Base-by-base conservation (phyloP, 805 yeast species). In the Yarrowia sp. region DNA sequence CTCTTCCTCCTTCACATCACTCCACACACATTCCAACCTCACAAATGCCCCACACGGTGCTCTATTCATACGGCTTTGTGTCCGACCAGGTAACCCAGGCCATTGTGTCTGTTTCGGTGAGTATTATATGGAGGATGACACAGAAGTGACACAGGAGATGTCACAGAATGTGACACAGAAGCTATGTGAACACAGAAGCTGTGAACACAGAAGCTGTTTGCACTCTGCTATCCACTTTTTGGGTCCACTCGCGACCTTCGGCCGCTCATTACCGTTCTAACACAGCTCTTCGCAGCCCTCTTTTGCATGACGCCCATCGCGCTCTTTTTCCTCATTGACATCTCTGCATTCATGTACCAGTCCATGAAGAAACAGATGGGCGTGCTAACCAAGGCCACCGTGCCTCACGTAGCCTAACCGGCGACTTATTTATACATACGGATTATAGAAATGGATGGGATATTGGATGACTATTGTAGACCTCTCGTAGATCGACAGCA, bases 321-420 rank as follows among this genome's bases (percentile, higher is more conserved):
- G 28, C 51, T 58, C 41, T 58, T 58, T 15, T 43, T 58, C 28
- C 35, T 58, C 51, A 58, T 58, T 14, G 64, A 58, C 45, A 44
- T 58, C 14, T 33, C 51, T 14, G 64, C 64, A 44, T 58, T 58
- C 64, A 58, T 58, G 64, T 58, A 58, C 51, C 64, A 58, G 47
- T 39, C 61, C 15, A 55, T 55, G 61, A 55, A 55, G 38, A 55
- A 55, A 17, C 61, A 55, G 47, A 55, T 55, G 61, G 43, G 50
- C 15, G 33, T 43, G 51, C 64, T 58, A 5, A 32, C 51, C 64
- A 44, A 58, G 45, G 51, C 64, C 51, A 41, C 48, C 42, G 38
- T 39, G 55, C 55, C 55, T 13, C 55, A 35, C 55, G 55, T 48
- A 31, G 55, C 55, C 55, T 48, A 48, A 35, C n/a, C 31, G 11